Percentiles rank a stretch among this genome's conserved stretches.
phyloP scores from a whole-genome alignment of 257 asterid species.

The Lithospermum erythrorhizon region DNA sequence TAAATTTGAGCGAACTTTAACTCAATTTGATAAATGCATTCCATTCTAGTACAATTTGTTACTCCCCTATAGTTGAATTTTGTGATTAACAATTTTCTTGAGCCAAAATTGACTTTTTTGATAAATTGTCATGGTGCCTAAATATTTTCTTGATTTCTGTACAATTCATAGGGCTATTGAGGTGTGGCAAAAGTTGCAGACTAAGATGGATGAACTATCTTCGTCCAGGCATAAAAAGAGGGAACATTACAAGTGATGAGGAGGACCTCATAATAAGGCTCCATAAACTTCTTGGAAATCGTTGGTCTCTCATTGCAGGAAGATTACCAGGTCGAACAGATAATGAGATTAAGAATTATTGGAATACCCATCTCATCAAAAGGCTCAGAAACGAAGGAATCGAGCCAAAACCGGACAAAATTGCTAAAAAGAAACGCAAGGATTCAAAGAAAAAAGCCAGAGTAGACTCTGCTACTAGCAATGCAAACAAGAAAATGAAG shows the following conservation, averaged over 20 bases:
- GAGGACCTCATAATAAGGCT: constrained; percentile 57
- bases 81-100: background rate
- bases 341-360: constrained; percentile 63
- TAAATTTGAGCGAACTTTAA: no score
- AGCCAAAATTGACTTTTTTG: no score
- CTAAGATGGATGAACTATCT: constrained; percentile 78
- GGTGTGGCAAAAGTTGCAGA: constrained; percentile 81
- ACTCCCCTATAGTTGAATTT: background rate
- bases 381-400: constrained; percentile 20
- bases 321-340: constrained; percentile 73
- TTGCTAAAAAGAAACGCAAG: background rate
- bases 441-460: constrained; percentile 3
- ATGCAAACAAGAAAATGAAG: background rate
- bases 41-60: background rate
- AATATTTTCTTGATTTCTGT: background rate
- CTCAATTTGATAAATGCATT: no score
- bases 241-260: constrained; percentile 47
- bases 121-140: no score
- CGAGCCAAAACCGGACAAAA: constrained; percentile 11
- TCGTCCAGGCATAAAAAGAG: constrained; percentile 63
- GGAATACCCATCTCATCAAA: constrained; percentile 58
- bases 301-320: constrained; percentile 75
- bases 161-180: constrained; percentile 29
- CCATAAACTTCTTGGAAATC: constrained; percentile 55
- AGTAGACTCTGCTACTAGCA: background rate